phyloP scores from a whole-genome alignment of 2,329 filamentous ascomycete genomes.

The Aspergillus clavatus region DNA sequence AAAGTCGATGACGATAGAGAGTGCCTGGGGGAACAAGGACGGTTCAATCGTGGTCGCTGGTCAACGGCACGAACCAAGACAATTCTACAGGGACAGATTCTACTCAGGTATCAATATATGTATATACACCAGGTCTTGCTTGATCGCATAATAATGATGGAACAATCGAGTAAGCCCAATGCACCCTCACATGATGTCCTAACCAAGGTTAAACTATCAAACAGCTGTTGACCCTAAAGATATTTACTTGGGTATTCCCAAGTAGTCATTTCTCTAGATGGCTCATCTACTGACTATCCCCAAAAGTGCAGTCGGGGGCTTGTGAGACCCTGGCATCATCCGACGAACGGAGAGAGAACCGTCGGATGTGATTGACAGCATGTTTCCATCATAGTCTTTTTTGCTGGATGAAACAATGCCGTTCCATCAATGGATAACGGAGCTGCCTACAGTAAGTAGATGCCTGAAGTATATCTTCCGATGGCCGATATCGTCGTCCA shows the following conservation, averaged over 20 bases:
- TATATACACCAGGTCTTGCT: too few relatives aligned
- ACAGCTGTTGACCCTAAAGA: too few relatives aligned
- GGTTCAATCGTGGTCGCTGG: background rate
- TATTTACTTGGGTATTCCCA: too few relatives aligned
- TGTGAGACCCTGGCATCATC: background rate
- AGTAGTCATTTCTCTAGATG: too few relatives aligned
- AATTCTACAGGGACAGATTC: background rate
- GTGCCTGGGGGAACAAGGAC: background rate
- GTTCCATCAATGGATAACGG: too few relatives aligned
- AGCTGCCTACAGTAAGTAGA: too few relatives aligned
- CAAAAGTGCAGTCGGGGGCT: background rate
- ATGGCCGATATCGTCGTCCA: slow-evolving; percentile 5
- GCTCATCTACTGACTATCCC: too few relatives aligned
- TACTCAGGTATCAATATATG: background rate
- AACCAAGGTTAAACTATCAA: too few relatives aligned
- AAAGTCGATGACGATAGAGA: background rate
- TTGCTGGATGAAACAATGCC: too few relatives aligned
- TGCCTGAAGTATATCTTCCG: too few relatives aligned
- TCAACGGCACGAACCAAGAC: background rate
- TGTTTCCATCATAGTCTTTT: background rate
- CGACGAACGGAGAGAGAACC: background rate
- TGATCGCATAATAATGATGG: background rate
- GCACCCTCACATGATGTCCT: too few relatives aligned
- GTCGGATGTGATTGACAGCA: background rate
- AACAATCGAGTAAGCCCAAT: background rate